These are phyloP conservation scores for Paxillus rubicundulus DNA, from an alignment of 768 basidiomycete genomes.

Conservation along the genomic window DNA sequence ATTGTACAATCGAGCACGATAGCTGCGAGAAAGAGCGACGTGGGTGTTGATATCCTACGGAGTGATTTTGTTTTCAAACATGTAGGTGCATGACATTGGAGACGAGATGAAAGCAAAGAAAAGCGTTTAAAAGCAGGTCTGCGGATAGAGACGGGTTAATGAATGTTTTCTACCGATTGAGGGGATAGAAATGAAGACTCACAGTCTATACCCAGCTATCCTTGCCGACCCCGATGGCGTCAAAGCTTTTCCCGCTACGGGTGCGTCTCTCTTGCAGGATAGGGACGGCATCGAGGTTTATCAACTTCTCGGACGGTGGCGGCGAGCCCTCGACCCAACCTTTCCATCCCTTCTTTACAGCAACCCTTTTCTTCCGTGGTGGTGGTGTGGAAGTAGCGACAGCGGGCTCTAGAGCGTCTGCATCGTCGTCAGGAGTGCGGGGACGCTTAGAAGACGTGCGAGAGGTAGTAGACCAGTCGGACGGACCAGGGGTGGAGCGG, in stretches of 20 bases:
- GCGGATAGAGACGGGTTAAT: constrained; percentile 13
- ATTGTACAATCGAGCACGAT: constrained; percentile 24
- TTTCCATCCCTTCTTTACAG: constrained; percentile 83
- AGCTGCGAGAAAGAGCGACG: constrained; percentile 12
- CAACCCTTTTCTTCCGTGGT: constrained; percentile 55
- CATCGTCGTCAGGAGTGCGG: constrained; percentile 67
- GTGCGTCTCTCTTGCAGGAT: constrained; percentile 72
- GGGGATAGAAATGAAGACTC: constrained; percentile 29
- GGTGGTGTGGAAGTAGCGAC: constrained; percentile 18
- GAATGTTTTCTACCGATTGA: constrained; percentile 53
- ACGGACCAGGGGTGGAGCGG: constrained; percentile 72
- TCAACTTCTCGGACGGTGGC: constrained; percentile 74
- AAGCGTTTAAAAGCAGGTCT: constrained; percentile 4
- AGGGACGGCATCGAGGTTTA: constrained; percentile 74
- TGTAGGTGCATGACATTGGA: background rate
- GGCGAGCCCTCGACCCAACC: constrained; percentile 89
- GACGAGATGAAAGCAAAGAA: background rate
- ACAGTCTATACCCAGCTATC: constrained; percentile 70
- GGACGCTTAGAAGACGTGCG: constrained; percentile 80
- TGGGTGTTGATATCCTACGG: constrained; percentile 7
- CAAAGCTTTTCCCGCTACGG: constrained; percentile 84
- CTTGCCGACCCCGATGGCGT: constrained; percentile 75
- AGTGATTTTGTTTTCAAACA: constrained; percentile 10
- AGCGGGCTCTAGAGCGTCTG: constrained; percentile 32
- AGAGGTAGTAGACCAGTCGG: constrained; percentile 69